Evolutionary conservation across 2,329 filamentous ascomycete genomes (phyloP).

Genomic region (Scedosporium apiospermum): DNA sequence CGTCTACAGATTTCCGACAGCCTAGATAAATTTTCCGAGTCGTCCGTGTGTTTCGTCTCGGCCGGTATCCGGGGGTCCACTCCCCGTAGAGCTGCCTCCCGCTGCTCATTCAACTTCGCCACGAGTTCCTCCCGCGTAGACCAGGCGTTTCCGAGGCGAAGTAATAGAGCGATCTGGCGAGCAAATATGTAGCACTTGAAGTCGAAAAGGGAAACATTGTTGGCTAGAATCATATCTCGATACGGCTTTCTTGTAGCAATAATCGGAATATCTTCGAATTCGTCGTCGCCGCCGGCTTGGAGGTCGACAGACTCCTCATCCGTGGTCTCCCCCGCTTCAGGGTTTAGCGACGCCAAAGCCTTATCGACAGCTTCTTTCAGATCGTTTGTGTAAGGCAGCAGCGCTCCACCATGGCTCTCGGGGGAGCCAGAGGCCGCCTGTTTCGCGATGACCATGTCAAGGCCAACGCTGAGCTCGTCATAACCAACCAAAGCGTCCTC

Average conservation of each 20-base stretch:
- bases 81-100: conserved; percentile 47
- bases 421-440: conserved; percentile 50
- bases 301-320: conserved; percentile 38
- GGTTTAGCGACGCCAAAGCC: conserved; percentile 29
- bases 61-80: conserved; percentile 40
- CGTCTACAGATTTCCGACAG: conserved; percentile 82
- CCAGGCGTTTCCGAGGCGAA: conserved; percentile 70
- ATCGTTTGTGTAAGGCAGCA: conserved; percentile 66
- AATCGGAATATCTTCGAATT: conserved; percentile 49
- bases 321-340: conserved; percentile 19
- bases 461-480: conserved; percentile 80
- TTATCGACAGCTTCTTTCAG: conserved; percentile 51
- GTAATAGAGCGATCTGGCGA: conserved; percentile 71
- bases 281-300: conserved; percentile 33
- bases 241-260: conserved; percentile 68
- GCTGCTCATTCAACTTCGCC: conserved; percentile 52
- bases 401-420: conserved; percentile 60
- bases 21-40: conserved; percentile 64
- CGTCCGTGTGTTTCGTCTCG: conserved; percentile 40
- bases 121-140: conserved; percentile 54
- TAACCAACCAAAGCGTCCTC: conserved; percentile 94
- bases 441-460: conserved; percentile 75
- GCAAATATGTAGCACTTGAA: conserved; percentile 92
- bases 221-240: conserved; percentile 82
- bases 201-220: conserved; percentile 93